Evolutionary conservation across 805 yeast species (phyloP).

Genomic region (Myxozyma sirexii): DNA sequence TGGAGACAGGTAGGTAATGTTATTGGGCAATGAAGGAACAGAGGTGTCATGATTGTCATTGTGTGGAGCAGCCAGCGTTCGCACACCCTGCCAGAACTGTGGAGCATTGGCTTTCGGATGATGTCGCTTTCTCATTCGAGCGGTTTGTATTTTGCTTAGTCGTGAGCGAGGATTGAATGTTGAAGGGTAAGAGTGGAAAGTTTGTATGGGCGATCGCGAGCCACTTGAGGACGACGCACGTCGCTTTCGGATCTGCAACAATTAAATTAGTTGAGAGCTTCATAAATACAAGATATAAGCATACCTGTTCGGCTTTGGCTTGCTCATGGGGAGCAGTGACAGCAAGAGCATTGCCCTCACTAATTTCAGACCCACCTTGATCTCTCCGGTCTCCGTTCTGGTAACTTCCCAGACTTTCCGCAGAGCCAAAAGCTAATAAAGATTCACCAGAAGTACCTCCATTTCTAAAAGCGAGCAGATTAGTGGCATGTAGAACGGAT

Average conservation of each 20-base stretch:
- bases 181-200: background rate
- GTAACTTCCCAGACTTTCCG: background rate
- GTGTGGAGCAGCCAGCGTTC: background rate
- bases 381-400: background rate
- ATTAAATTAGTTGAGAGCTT: background rate
- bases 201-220: background rate
- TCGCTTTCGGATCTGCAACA: background rate
- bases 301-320: background rate
- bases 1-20: background rate
- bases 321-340: background rate
- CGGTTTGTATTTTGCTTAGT: background rate
- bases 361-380: background rate
- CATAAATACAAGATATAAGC: background rate
- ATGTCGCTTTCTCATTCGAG: background rate
- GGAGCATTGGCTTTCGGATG: slow-evolving; percentile 10
- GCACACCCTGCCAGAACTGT: slow-evolving; percentile 12
- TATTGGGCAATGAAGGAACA: background rate
- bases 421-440: too few species aligned
- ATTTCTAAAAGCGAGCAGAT: too few species aligned
- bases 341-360: background rate
- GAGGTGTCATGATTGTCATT: background rate
- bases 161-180: slow-evolving; percentile 11
- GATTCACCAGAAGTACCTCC: too few species aligned
- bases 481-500: background rate
- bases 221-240: background rate